Evolutionary conservation across 345 rosid genomes (phyloP).

Genomic region (Litchi chinensis): DNA sequence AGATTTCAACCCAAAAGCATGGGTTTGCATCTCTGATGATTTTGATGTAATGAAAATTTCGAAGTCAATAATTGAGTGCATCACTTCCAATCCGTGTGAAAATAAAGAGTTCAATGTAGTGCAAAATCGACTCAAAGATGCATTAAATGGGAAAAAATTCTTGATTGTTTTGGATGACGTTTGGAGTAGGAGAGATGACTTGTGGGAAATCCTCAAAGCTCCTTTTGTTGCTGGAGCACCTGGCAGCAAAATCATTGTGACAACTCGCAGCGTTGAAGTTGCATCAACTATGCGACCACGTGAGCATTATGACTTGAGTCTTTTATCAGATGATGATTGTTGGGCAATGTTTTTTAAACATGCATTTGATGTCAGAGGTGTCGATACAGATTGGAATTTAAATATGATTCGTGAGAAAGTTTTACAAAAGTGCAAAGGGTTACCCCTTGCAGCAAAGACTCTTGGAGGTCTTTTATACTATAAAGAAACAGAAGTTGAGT

Average conservation of each 20-base stretch:
- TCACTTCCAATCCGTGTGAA: not conserved
- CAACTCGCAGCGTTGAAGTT: constrained; percentile 19
- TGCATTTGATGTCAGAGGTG: constrained; percentile 10
- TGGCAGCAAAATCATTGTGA: constrained; percentile 23
- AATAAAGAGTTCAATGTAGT: not conserved
- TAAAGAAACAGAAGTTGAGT: not conserved
- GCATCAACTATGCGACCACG: constrained; percentile 3
- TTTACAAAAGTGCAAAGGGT: constrained; percentile 12
- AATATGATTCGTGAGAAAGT: constrained; percentile 15
- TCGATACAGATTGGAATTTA: not conserved
- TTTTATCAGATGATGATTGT: constrained; percentile 16
- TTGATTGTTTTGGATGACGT: constrained; percentile 30
- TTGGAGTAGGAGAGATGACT: constrained; percentile 16
- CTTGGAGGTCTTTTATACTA: constrained; percentile 11
- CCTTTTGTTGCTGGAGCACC: not conserved
- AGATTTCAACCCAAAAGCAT: constrained; percentile 16
- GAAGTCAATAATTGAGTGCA: constrained; percentile 12
- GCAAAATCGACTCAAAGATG: not conserved
- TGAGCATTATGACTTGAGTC: not conserved
- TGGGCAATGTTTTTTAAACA: constrained; percentile 10
- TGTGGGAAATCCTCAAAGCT: constrained; percentile 17
- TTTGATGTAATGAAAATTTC: constrained; percentile 23
- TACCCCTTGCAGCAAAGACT: constrained; percentile 22
- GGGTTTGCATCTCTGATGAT: constrained; percentile 24
- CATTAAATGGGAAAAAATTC: constrained; percentile 1